Evolutionary conservation across 2,329 filamentous ascomycete genomes (phyloP), one percentile per base, ranked within the genome.

Genomic region (Tothia fuscella): DNA sequence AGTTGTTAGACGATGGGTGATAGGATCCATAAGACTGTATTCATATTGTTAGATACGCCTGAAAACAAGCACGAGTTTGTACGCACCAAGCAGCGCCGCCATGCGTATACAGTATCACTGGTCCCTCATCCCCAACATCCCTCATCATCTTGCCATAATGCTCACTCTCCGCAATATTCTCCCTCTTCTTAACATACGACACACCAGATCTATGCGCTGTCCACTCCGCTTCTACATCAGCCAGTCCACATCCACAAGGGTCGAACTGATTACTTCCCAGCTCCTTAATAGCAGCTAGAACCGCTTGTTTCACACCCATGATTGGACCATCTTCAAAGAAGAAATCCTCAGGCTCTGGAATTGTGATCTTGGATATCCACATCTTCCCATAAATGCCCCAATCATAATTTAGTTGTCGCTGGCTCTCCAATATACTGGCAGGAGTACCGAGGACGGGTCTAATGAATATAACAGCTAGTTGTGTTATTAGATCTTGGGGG

Each of bases 101-200:
- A 57, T 88, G 82, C 50, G 87, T 72, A 57, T 83, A 87, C 17
- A 88, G 63, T 0, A 86, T 58, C 0, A 80, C 86, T 1, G 71
- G 6, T 13, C 17, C 69, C 3, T 73, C 70, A 37, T 65, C 70
- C 14, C 59, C 72, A 45, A 73, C 72, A 54, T 86, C 82, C 44
- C 68, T 68, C 73, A 83, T 80, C 61, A 89, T 61, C 43, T 70
- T 68, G 37, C 60, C 62, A 52, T 81, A 89, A 53, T 78, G 79
- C 42, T 78, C 70, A 43, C 64, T 61, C 53, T 87, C 80, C 2
- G 72, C 67, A 22, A 82, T 64, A 2, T 60, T 52, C 1, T 77
- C 78, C 46, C 74, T 63, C 3, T 58, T 54, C 14, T 72, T 67
- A 3, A 71, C 62, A 16, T 62, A 54, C 3, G 62, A 60, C 3